Conservation (phyloP, 73 alveolate genomes). For the Symbiodinium natans region DNA sequence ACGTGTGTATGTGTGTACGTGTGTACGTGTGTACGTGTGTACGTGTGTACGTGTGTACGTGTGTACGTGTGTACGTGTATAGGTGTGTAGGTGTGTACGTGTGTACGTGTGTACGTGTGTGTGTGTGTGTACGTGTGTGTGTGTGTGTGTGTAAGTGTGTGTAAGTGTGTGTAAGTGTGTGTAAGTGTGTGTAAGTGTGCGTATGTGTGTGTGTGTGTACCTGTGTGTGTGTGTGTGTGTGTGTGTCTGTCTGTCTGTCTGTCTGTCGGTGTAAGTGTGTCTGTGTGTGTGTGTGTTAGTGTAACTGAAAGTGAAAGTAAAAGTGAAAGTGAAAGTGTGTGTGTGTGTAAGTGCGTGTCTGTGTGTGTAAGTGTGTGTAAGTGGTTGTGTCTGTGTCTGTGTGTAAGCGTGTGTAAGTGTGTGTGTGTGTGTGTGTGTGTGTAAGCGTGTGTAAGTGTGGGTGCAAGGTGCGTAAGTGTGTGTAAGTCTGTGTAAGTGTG, state of each 20-base stretch:
- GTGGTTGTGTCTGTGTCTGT: neutral
- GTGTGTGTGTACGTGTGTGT: neutral
- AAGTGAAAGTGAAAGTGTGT: neutral
- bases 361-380: neutral
- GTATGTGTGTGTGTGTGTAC: constrained; percentile 8
- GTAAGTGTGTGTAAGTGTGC: neutral
- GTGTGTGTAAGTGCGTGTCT: neutral
- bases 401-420: no score
- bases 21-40: neutral
- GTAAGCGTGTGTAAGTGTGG: neutral
- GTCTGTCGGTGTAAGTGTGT: neutral
- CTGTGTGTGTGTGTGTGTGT: constrained; percentile 12
- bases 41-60: neutral
- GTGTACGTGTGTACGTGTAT: neutral
- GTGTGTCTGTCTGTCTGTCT: neutral
- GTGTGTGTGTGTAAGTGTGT: neutral
- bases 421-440: neutral
- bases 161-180: neutral
- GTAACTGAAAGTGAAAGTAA: neutral
- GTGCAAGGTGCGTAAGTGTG: neutral
- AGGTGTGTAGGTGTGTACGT: no score
- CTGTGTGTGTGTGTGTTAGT: neutral
- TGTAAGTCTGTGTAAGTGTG: neutral
- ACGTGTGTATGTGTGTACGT: neutral
- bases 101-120: neutral